Conservation (phyloP, 73 alveolate species). For the Diophrys appendiculata region DNA sequence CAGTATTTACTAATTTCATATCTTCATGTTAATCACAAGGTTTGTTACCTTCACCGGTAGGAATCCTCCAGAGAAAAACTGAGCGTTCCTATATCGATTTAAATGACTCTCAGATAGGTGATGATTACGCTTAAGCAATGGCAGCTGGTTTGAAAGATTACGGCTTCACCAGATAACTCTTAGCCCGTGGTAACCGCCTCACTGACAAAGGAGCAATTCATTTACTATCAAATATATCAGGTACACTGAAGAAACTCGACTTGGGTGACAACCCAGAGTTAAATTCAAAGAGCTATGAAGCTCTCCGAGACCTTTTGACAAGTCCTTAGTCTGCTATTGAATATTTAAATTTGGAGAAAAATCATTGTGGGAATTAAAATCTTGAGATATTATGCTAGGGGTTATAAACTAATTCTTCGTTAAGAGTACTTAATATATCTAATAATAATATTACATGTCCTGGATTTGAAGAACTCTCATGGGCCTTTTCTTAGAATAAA, state of each 20-base stretch:
- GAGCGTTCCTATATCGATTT: not conserved
- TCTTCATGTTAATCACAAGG: not conserved
- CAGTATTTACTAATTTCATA: not conserved
- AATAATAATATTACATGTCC: too few relatives aligned
- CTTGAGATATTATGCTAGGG: not conserved
- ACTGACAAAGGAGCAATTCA: not conserved
- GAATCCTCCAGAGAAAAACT: not conserved
- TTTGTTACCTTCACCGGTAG: not conserved
- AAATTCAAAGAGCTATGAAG: not conserved
- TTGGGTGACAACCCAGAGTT: not conserved
- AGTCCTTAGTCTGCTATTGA: not conserved
- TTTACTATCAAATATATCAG: not conserved
- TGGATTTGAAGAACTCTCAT: not conserved
- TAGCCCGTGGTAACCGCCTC: not conserved
- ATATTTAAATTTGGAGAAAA: not conserved
- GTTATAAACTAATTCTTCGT: not conserved
- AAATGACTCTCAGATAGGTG: not conserved
- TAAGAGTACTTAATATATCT: not conserved
- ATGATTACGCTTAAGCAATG: not conserved
- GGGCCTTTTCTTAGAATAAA: too few relatives aligned
- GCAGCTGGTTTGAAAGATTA: not conserved
- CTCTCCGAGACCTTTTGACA: not conserved
- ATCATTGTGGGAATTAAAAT: not conserved
- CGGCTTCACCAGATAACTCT: not conserved
- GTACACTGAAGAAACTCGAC: not conserved